A percentile compares a stretch with the other conserved stretches of the same genome.
Evolutionary conservation across 2,329 filamentous ascomycete species (phyloP).

Genomic region (Penicillium vulpinum): DNA sequence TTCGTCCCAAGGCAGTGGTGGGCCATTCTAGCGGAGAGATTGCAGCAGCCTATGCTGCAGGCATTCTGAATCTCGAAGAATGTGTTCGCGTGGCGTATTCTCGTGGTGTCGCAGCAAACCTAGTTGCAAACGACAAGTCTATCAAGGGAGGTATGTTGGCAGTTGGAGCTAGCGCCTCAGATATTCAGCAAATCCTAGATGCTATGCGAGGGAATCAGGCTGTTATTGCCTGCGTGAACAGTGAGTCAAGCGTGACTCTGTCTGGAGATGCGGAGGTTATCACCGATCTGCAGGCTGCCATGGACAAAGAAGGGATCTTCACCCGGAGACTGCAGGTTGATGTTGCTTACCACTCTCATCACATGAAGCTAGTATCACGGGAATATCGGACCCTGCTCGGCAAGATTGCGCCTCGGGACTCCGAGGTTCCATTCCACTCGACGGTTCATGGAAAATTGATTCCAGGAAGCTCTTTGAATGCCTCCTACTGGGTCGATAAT

Average conservation of each 20-base stretch:
- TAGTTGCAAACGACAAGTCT: slow-evolving; percentile 15
- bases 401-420: slow-evolving; percentile 18
- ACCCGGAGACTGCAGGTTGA: slow-evolving; percentile 29
- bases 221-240: slow-evolving; percentile 29
- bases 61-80: slow-evolving; percentile 19
- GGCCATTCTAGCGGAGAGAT: slow-evolving; percentile 38
- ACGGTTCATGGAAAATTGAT: slow-evolving; percentile 21
- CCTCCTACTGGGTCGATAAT: slow-evolving; percentile 25
- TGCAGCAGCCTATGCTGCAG: slow-evolving; percentile 34
- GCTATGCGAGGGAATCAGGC: slow-evolving; percentile 18
- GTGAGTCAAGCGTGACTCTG: slow-evolving; percentile 27
- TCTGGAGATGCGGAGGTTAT: slow-evolving; percentile 25
- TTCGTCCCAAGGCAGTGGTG: slow-evolving; percentile 26
- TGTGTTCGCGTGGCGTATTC: slow-evolving; percentile 28
- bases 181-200: slow-evolving; percentile 21
- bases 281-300: slow-evolving; percentile 13
- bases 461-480: slow-evolving; percentile 13
- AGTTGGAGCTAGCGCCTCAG: slow-evolving; percentile 21
- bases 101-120: slow-evolving; percentile 24
- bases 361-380: slow-evolving; percentile 27
- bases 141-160: slow-evolving; percentile 31
- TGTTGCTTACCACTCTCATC: slow-evolving; percentile 34
- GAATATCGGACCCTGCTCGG: slow-evolving; percentile 21
- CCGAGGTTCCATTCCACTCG: slow-evolving; percentile 21
- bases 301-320: slow-evolving; percentile 26